A percentile compares a stretch with the other conserved stretches of the same genome.
phyloP scores from a whole-genome alignment of 495 filamentous ascomycete genomes.

The Trypethelium eluteriae region DNA sequence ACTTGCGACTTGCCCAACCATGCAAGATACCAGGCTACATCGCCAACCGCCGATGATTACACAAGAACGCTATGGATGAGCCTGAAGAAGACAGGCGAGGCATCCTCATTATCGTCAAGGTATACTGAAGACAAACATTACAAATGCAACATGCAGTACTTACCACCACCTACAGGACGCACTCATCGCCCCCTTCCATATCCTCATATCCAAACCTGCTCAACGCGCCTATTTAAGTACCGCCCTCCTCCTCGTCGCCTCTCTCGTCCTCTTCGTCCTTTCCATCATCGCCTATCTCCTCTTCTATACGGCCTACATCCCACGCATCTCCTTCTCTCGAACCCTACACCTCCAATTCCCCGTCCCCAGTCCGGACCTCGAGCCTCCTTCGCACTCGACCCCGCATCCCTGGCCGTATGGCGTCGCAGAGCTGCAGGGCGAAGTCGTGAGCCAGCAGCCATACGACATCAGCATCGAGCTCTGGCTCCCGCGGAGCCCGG shows the following conservation, averaged over 20 bases:
- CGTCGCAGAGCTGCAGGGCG: slow-evolving; percentile 37
- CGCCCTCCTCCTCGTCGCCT: slow-evolving; percentile 53
- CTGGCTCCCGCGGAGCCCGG: slow-evolving; percentile 50
- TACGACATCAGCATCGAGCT: slow-evolving; percentile 59
- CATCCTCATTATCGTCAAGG: neutral
- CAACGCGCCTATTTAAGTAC: slow-evolving; percentile 64
- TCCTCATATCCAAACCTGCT: slow-evolving; percentile 57
- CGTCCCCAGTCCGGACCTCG: slow-evolving; percentile 28
- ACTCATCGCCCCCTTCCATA: slow-evolving; percentile 41
- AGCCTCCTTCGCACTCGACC: slow-evolving; percentile 13
- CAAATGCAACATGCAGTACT: neutral
- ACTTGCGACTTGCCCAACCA: neutral
- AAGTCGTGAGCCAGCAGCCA: slow-evolving; percentile 46
- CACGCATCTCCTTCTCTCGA: slow-evolving; percentile 55
- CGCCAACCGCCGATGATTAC: neutral
- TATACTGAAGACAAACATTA: neutral
- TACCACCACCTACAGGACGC: slow-evolving; percentile 24
- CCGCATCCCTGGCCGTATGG: slow-evolving; percentile 47
- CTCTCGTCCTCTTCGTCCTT: slow-evolving; percentile 51
- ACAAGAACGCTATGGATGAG: neutral
- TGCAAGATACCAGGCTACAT: neutral
- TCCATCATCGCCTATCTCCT: slow-evolving; percentile 61
- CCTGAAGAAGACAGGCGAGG: slow-evolving; percentile 1
- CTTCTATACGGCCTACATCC: slow-evolving; percentile 79
- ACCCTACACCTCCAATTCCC: slow-evolving; percentile 76